phyloP scores from a whole-genome alignment of 768 basidiomycete genomes.

The Podaxis carcinomalis region DNA sequence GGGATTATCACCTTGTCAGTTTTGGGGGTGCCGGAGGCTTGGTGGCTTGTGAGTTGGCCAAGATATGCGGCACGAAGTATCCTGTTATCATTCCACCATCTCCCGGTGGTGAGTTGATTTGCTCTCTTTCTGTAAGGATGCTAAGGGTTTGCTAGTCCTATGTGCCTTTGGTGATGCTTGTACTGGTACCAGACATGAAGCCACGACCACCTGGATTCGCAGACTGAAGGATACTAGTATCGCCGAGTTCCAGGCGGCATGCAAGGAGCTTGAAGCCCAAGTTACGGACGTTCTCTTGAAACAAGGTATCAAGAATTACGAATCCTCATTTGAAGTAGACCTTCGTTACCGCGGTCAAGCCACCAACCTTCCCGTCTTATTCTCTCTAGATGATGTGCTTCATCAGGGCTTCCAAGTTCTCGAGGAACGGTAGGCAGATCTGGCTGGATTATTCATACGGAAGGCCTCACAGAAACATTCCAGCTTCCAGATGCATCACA shows the following conservation, averaged over 20 bases:
- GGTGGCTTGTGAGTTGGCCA: conserved; percentile 22
- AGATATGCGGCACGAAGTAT: conserved; percentile 13
- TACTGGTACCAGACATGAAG: conserved; percentile 23
- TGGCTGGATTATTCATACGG: too few species aligned
- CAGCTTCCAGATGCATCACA: conserved; percentile 21
- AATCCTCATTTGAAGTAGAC: conserved; percentile 22
- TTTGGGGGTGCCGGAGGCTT: conserved; percentile 26
- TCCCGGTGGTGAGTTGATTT: conserved; percentile 20
- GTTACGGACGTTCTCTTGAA: conserved; percentile 17
- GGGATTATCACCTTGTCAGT: conserved; percentile 23
- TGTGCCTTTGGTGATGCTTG: conserved; percentile 27
- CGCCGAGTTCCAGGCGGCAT: conserved; percentile 12
- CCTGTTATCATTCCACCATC: conserved; percentile 25
- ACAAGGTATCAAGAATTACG: conserved; percentile 17
- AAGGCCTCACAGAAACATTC: not conserved
- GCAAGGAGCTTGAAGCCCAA: conserved; percentile 14
- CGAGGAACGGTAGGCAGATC: not conserved
- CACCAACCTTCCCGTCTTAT: conserved; percentile 19
- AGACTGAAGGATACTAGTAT: conserved; percentile 18
- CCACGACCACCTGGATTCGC: conserved; percentile 19
- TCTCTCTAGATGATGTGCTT: conserved; percentile 17
- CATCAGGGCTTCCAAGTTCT: conserved; percentile 13
- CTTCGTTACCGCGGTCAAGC: conserved; percentile 26
- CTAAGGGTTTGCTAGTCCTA: conserved; percentile 16
- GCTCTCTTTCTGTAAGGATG: not conserved